Percentiles rank a stretch among this genome's conserved stretches.
These are phyloP conservation scores for Leptomonas seymouri DNA, from an alignment of 208 protist species.

Conservation along the genomic window DNA sequence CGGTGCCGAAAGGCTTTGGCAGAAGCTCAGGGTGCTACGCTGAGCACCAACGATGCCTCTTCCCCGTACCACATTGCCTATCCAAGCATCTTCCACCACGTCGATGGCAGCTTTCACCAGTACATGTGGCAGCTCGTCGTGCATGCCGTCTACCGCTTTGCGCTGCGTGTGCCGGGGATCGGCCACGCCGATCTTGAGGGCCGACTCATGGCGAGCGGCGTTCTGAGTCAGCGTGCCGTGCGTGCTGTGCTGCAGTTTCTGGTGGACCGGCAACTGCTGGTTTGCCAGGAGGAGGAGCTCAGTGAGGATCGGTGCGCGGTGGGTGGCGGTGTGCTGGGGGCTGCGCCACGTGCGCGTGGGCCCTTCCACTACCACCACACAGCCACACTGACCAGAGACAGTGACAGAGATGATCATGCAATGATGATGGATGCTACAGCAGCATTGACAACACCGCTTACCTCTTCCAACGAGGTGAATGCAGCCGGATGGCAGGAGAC, in stretches of 20 bases:
- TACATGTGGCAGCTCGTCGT: slow-evolving; percentile 81
- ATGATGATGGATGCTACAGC: not conserved
- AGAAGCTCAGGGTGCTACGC: not conserved
- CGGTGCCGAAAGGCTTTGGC: slow-evolving; percentile 3
- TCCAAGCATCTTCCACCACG: slow-evolving; percentile 87
- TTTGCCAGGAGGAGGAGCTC: slow-evolving; percentile 22
- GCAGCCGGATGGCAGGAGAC: not conserved
- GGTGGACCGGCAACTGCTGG: slow-evolving; percentile 28
- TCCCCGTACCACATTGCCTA: slow-evolving; percentile 33
- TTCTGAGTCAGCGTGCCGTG: slow-evolving; percentile 57
- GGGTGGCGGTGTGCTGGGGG: slow-evolving; percentile 8
- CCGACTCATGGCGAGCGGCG: slow-evolving; percentile 41
- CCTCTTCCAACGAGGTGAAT: not conserved
- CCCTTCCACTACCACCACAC: slow-evolving; percentile 14
- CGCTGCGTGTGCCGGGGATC: slow-evolving; percentile 66
- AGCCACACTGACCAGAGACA: not conserved
- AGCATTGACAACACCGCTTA: not conserved
- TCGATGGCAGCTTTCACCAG: slow-evolving; percentile 78
- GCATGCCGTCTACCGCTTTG: slow-evolving; percentile 50
- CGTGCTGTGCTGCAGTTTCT: slow-evolving; percentile 57
- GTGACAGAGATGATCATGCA: not conserved
- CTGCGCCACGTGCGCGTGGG: slow-evolving; percentile 5
- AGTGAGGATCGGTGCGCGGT: not conserved
- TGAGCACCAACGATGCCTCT: slow-evolving; percentile 1
- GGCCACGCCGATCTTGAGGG: slow-evolving; percentile 42